These are phyloP conservation scores for Collybiopsis luxurians DNA, from an alignment of 768 basidiomycete genomes.

Conservation along the genomic window DNA sequence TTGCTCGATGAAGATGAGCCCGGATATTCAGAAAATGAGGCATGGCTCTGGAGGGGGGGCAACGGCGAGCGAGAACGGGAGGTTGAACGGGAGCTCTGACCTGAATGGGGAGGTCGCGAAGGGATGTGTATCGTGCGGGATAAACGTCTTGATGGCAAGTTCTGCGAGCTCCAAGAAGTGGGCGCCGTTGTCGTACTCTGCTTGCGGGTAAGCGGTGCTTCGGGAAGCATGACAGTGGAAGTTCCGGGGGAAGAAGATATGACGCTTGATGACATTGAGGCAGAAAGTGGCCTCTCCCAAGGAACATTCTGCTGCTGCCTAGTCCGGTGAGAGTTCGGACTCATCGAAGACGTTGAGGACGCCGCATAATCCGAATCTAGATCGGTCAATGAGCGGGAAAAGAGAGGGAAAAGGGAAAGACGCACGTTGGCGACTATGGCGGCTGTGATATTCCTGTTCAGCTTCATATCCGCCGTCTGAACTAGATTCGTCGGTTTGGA, in stretches of 20 bases:
- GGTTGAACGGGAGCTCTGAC: slow-evolving; percentile 87
- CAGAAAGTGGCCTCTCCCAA: slow-evolving; percentile 60
- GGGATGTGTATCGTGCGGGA: slow-evolving; percentile 84
- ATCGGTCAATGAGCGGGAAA: slow-evolving; percentile 50
- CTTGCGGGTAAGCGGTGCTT: slow-evolving; percentile 65
- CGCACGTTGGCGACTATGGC: slow-evolving; percentile 76
- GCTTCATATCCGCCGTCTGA: slow-evolving; percentile 84
- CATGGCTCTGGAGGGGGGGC: slow-evolving; percentile 64
- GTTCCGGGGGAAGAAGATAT: slow-evolving; percentile 60
- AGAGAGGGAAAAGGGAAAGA: slow-evolving; percentile 34
- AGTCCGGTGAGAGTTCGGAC: slow-evolving; percentile 61
- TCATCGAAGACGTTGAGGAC: slow-evolving; percentile 62
- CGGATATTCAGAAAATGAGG: slow-evolving; percentile 61
- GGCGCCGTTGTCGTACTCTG: slow-evolving; percentile 43
- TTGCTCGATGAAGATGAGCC: slow-evolving; percentile 46
- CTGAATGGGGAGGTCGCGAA: slow-evolving; percentile 61
- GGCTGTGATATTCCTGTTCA: slow-evolving; percentile 59
- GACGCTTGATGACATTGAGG: slow-evolving; percentile 54
- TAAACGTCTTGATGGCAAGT: slow-evolving; percentile 70
- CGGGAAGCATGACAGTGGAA: slow-evolving; percentile 59
- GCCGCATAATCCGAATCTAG: slow-evolving; percentile 52
- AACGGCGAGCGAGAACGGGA: slow-evolving; percentile 94
- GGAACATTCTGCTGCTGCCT: slow-evolving; percentile 57
- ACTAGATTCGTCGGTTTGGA: slow-evolving; percentile 68
- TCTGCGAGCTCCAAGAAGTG: slow-evolving; percentile 54